Evolutionary conservation across 2,329 filamentous ascomycete species (phyloP), one percentile per base, ranked within the genome.

Genomic region (Xylariaceae sp.): DNA sequence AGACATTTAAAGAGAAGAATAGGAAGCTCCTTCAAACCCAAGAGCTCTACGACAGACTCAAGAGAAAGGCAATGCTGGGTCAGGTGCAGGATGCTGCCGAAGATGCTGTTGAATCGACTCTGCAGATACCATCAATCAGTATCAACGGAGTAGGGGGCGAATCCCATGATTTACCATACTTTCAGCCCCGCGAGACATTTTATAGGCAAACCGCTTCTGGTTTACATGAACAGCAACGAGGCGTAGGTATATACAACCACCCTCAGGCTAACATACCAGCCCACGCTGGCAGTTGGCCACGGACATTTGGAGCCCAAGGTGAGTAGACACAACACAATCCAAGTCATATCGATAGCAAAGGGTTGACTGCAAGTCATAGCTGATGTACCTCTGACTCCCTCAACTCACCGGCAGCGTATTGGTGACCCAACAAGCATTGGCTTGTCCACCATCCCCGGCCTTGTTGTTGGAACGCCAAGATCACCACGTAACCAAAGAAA

Each of bases 1-100:
- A 86, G 19, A 80, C 85, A 3, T 87, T 86, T 65, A 83, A 83
- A 53, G 88, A 92, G 19, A 95, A 94, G 71, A 86, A 78, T 63
- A 86, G 83, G 43, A 89, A 87, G 56, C 81, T 90, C 3, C 74
- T 86, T 4, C 87, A 91, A 58, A 83, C 86, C 2, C 90, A 92
- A 65, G 83, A 86, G 60, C 74, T 86, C 2, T 87, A 87, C 60
- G 82, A 86, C 65, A 86, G 81, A 59, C 72, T 86, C 43, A 87
- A 86, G 66, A 75, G 81, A 41, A 81, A 78, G 56, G 79, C 78
- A 1, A 79, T 86, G 66, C 71, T 84, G 37, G 78, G 77, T 8
- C 80, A 86, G 16, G 79, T 86, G 26, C 80, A 83, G 61, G 76
- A 78, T 59, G 82, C 82, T 14, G 83, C 83, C 5, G 78, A 79